Evolutionary conservation across 805 yeast species (phyloP).

Genomic region (Ascoidea asiatica): DNA sequence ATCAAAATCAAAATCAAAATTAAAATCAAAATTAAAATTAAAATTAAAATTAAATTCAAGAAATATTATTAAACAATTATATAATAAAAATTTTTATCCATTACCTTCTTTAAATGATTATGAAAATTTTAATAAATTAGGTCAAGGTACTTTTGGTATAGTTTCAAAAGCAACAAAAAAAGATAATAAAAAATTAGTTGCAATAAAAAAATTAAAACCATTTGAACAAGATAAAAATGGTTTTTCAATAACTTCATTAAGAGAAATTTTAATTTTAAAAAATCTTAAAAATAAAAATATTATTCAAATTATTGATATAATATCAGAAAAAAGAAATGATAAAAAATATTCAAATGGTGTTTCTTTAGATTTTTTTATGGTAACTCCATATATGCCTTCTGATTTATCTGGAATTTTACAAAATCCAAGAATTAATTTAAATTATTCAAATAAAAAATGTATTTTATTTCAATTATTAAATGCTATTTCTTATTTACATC

Average conservation of each 20-base stretch:
- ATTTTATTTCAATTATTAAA: slow-evolving; percentile 63
- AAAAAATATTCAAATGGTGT: slow-evolving; percentile 8
- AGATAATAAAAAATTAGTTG: slow-evolving; percentile 51
- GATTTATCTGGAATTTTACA: slow-evolving; percentile 85
- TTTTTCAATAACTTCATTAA: slow-evolving; percentile 87
- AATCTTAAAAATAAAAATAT: slow-evolving; percentile 56
- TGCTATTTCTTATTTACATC: slow-evolving; percentile 76
- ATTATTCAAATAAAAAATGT: slow-evolving; percentile 65
- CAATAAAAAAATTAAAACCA: slow-evolving; percentile 69
- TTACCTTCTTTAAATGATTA: slow-evolving; percentile 16
- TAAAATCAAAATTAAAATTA: not conserved
- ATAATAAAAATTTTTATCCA: not conserved
- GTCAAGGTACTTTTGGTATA: slow-evolving; percentile 83
- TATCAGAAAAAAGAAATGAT: slow-evolving; percentile 18
- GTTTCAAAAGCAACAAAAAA: slow-evolving; percentile 64
- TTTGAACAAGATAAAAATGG: slow-evolving; percentile 26
- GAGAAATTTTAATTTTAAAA: slow-evolving; percentile 80
- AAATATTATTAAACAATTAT: too few species aligned
- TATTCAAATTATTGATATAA: slow-evolving; percentile 67
- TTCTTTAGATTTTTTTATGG: slow-evolving; percentile 51
- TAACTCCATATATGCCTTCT: slow-evolving; percentile 82
- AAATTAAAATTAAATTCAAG: not conserved
- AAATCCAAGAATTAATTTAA: slow-evolving; percentile 53
- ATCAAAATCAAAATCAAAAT: not conserved
- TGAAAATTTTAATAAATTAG: slow-evolving; percentile 30